These are phyloP conservation scores for Malus hybrid DNA, from an alignment of 331 rosid genomes.

Conservation along the genomic window DNA sequence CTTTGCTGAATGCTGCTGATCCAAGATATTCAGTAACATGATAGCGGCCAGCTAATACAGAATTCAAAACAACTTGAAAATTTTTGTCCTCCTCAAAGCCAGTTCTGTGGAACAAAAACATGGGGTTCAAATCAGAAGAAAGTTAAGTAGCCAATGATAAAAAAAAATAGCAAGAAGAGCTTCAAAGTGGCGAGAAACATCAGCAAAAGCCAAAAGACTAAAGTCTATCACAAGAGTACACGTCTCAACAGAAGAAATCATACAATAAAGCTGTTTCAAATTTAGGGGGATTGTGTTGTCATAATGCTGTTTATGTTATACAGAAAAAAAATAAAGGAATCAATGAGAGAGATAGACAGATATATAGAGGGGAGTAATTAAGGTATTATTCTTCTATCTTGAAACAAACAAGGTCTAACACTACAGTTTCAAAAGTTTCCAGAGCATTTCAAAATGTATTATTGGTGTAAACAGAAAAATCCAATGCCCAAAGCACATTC, in stretches of 20 bases:
- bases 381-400: background rate
- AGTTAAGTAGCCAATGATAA: background rate
- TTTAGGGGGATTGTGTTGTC: background rate
- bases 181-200: background rate
- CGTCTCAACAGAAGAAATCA: background rate
- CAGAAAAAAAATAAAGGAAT: background rate
- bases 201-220: background rate
- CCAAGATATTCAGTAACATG: conserved; percentile 99
- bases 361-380: background rate
- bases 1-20: conserved; percentile 99
- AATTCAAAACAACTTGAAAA: conserved; percentile 90
- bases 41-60: conserved; percentile 96
- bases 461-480: background rate
- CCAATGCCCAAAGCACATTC: background rate
- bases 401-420: background rate
- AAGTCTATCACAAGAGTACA: background rate
- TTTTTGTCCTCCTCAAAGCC: conserved; percentile 99
- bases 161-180: background rate
- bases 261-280: background rate
- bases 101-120: conserved; percentile 62
- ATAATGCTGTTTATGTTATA: too few relatives aligned
- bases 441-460: background rate
- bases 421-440: background rate
- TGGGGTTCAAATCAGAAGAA: conserved; percentile 24
- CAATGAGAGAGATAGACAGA: background rate